These are phyloP conservation scores for Mycena latifolia DNA, from an alignment of 768 basidiomycete genomes.

Conservation along the genomic window DNA sequence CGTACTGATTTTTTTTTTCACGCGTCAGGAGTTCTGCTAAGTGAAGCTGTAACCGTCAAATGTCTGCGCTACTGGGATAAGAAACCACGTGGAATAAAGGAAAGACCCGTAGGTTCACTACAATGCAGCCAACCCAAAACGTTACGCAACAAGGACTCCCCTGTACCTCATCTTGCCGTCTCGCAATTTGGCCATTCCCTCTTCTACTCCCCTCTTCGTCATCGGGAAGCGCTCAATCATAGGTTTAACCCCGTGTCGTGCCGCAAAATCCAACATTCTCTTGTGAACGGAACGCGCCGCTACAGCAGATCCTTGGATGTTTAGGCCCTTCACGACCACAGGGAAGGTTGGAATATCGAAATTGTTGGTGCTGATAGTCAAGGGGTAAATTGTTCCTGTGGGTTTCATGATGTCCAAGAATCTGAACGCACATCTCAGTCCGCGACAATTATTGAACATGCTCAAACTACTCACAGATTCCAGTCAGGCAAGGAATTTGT, in stretches of 20 bases:
- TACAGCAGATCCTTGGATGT: conserved; percentile 33
- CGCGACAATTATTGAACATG: not conserved
- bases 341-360: conserved; percentile 23
- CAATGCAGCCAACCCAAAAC: too few species aligned
- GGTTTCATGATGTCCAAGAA: conserved; percentile 28
- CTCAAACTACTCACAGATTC: conserved; percentile 19
- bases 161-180: conserved; percentile 32
- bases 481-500: conserved; percentile 35
- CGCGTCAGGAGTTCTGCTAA: too few species aligned
- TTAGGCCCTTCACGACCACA: conserved; percentile 18
- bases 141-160: conserved; percentile 25
- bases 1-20: too few species aligned
- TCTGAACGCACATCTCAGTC: not conserved
- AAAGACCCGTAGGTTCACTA: too few species aligned
- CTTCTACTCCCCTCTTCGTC: conserved; percentile 41
- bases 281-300: conserved; percentile 23
- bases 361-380: conserved; percentile 14
- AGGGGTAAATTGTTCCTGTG: conserved; percentile 22
- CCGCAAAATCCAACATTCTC: conserved; percentile 51
- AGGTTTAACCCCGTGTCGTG: conserved; percentile 44
- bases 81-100: too few species aligned
- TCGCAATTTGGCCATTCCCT: conserved; percentile 29
- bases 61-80: too few species aligned
- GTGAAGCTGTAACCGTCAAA: too few species aligned
- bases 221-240: conserved; percentile 48